phyloP scores from a whole-genome alignment of 257 asterid genomes.

The Nicotiana otophora region DNA sequence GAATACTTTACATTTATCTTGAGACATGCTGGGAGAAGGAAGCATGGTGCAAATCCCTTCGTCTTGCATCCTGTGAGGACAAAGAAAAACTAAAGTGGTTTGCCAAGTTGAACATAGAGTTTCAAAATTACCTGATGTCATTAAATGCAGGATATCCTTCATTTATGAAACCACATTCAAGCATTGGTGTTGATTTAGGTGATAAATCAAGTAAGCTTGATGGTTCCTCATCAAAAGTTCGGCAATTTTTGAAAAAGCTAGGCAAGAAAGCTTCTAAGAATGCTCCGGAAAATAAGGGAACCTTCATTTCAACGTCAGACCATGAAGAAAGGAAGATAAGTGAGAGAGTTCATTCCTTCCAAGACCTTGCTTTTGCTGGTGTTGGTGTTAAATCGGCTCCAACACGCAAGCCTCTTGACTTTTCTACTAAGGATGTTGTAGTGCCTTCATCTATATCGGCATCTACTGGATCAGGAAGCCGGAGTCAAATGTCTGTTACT shows the following conservation, averaged over 20 bases:
- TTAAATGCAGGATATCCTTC: conserved; percentile 80
- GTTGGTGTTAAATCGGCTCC: conserved; percentile 35
- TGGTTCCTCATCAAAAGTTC: conserved; percentile 79
- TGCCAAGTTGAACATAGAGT: conserved; percentile 57
- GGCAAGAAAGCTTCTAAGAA: conserved; percentile 66
- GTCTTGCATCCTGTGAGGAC: conserved; percentile 69
- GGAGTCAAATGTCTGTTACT: conserved; percentile 35
- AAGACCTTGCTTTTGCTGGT: conserved; percentile 35
- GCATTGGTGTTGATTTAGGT: conserved; percentile 38
- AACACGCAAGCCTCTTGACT: conserved; percentile 32
- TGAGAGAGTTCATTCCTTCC: conserved; percentile 42
- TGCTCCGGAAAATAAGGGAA: conserved; percentile 49
- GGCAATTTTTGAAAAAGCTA: conserved; percentile 77
- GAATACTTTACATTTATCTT: conserved; percentile 55
- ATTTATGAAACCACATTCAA: conserved; percentile 58
- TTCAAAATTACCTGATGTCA: conserved; percentile 59
- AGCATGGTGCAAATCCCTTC: conserved; percentile 97
- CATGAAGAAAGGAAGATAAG: conserved; percentile 52
- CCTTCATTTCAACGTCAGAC: conserved; percentile 33
- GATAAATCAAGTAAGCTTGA: conserved; percentile 63
- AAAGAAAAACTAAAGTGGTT: conserved; percentile 50
- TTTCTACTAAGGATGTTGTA: conserved; percentile 33
- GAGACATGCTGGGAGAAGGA: conserved; percentile 98
- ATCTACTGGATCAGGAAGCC: conserved; percentile 34
- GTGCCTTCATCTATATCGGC: conserved; percentile 37